Evolutionary conservation across 805 yeast genomes (phyloP), one percentile per base, ranked within the genome.

Genomic region (Millerozyma acaciae): DNA sequence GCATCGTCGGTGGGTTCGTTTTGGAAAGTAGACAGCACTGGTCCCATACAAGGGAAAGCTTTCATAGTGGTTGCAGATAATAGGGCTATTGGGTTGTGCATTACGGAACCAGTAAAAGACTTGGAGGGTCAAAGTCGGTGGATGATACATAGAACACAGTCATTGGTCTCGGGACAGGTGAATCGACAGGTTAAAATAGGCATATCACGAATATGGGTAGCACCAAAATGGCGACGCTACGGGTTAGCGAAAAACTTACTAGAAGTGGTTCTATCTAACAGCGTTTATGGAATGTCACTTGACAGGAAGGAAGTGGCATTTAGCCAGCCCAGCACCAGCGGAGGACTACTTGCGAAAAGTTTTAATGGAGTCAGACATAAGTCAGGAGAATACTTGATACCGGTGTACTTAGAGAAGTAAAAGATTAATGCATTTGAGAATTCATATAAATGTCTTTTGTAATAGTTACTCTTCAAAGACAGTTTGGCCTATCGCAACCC

Each of bases 321-420:
- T 75, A 78, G 85, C 27, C 90, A 82, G 50, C 88, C 89, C 0
- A 76, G 84, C 37, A 73, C 66, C 31, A 66, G 70, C 37, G 90
- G 90, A 0, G 76, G 78, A 2, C 65, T 68, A 36, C 60, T 81
- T 20, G 86, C 88, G 0, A 53, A 51, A 21, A 56, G 49, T 19
- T 80, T 75, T 47, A 78, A 76, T 47, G 78, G 81, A 0, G 73
- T 70, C 1, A 52, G 37, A 17, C 86, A 80, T 48, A 70, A 67
- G 36, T 57, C 70, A 17, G 81, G 81, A 0, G 71, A 66, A 41
- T 39, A 50, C 0, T 53, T 76, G 24, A 56, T 76, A 5, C 80
- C 80, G 1, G 71, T 76, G 1, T 76, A 75, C 46, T 37, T 61
- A 18, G 72, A 55, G 28, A 37, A 42, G 9, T 43, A 28, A 26